A percentile compares a stretch with the other conserved stretches of the same genome.
Conservation (phyloP, 805 yeast species). For the Blastobotrys muscicola region DNA sequence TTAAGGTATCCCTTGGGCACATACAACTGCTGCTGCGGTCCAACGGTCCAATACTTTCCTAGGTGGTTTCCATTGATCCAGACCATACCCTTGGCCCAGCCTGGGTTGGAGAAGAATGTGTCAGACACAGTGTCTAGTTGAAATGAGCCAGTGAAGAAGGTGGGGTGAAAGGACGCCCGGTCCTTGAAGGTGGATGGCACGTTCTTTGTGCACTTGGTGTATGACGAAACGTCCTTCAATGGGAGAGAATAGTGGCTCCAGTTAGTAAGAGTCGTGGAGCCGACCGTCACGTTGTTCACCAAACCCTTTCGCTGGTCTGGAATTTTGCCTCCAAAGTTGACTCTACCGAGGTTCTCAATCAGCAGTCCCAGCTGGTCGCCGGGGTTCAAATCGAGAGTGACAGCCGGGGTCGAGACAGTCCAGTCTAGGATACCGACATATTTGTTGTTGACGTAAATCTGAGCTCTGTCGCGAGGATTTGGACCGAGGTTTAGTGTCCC, state of each 20-base stretch:
- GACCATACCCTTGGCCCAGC: constrained; percentile 3
- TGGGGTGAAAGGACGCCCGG: neutral
- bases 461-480: constrained; percentile 2
- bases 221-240: neutral
- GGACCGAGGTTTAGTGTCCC: constrained; percentile 1
- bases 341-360: constrained; percentile 5
- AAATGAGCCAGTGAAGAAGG: constrained; percentile 1
- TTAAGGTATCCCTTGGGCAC: constrained; percentile 2
- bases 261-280: neutral
- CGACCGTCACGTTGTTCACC: constrained; percentile 1
- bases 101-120: constrained; percentile 2
- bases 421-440: constrained; percentile 1
- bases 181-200: neutral
- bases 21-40: constrained; percentile 5
- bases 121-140: neutral
- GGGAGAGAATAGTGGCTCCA: constrained; percentile 1
- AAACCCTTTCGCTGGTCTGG: constrained; percentile 4
- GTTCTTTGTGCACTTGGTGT: neutral
- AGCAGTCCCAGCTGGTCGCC: constrained; percentile 3
- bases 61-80: constrained; percentile 2
- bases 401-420: too few species aligned
- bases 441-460: constrained; percentile 3
- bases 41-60: constrained; percentile 3
- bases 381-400: neutral
- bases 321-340: neutral